A percentile compares a stretch with the other conserved stretches of the same genome.
Evolutionary conservation across 1,284 basidiomycete species (phyloP).

Genomic region (Leccinum angustisporum): DNA sequence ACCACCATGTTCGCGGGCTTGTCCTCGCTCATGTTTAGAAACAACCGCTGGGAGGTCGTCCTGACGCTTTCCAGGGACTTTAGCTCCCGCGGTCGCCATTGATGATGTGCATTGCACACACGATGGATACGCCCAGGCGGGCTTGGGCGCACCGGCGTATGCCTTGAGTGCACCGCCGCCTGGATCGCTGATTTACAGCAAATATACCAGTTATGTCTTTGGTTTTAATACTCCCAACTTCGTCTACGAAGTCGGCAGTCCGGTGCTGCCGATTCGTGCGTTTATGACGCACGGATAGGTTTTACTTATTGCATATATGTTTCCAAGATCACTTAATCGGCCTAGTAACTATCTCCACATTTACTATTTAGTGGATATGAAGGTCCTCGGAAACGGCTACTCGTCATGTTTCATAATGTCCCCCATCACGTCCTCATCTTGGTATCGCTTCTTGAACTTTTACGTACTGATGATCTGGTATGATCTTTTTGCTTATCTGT

Average conservation of each 20-base stretch:
- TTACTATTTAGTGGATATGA: constrained; percentile 14
- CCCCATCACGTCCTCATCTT: neutral
- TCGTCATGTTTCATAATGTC: neutral
- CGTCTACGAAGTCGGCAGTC: constrained; percentile 3
- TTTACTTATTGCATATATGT: constrained; percentile 13
- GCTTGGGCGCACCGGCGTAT: neutral
- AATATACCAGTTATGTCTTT: constrained; percentile 1
- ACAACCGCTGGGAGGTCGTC: constrained; percentile 40
- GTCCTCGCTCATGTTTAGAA: constrained; percentile 36
- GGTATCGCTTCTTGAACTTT: neutral
- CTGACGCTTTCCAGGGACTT: constrained; percentile 42
- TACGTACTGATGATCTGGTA: neutral
- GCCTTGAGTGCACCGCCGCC: neutral
- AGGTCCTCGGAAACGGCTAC: constrained; percentile 3
- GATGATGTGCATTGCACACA: neutral
- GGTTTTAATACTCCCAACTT: neutral
- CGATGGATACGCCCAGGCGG: neutral
- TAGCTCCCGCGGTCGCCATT: neutral
- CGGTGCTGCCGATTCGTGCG: constrained; percentile 15
- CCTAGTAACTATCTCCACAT: constrained; percentile 1
- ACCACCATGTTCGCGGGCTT: constrained; percentile 53
- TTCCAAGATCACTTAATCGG: constrained; percentile 5
- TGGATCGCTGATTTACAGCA: constrained; percentile 6
- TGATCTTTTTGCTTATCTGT: neutral
- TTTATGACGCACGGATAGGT: neutral